phyloP scores from a whole-genome alignment of 495 filamentous ascomycete species.

The Neurospora hispaniola region DNA sequence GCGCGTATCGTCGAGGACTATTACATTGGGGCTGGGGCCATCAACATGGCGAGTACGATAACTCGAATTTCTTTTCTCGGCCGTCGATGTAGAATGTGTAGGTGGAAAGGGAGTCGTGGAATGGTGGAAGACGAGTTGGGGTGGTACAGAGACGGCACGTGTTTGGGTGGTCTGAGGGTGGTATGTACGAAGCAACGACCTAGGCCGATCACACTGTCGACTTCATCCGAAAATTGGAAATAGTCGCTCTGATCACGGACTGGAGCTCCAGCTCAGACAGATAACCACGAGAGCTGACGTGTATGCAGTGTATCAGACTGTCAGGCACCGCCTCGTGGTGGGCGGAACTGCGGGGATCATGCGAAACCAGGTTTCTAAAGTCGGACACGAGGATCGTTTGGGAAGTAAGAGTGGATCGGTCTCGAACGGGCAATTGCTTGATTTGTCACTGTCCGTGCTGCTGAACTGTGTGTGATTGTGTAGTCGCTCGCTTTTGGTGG shows the following conservation, averaged over 20 bases:
- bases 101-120: neutral
- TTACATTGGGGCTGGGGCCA: conserved; percentile 15
- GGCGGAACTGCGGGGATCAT: neutral
- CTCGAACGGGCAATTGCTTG: neutral
- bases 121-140: neutral
- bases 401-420: neutral
- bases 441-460: neutral
- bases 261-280: neutral
- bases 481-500: neutral
- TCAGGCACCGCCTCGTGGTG: neutral
- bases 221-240: neutral
- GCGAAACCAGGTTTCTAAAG: neutral
- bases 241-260: neutral
- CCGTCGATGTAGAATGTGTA: neutral
- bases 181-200: neutral
- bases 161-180: neutral
- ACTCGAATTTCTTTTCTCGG: conserved; percentile 13
- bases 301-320: neutral
- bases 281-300: neutral
- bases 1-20: conserved; percentile 34
- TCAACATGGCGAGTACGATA: conserved; percentile 22
- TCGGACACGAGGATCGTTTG: neutral
- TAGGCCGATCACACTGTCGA: neutral
- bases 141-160: neutral
- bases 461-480: neutral